Evolutionary conservation across 345 rosid genomes (phyloP), one percentile per base, ranked within the genome.

Genomic region (Ceriops zippeliana): DNA sequence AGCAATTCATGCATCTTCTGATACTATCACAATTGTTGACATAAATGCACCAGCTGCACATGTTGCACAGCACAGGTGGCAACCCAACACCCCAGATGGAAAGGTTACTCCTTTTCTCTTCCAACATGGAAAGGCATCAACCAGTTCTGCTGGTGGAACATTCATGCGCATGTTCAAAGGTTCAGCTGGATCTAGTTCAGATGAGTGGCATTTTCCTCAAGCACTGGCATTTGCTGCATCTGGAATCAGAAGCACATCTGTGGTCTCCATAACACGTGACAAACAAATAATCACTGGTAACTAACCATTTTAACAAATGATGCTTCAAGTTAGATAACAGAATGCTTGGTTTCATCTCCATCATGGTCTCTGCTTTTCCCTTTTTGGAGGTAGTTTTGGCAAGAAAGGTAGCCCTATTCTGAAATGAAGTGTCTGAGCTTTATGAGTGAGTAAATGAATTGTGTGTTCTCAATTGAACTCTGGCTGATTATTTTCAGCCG

Each of bases 31-130:
- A 69, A 77, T 92, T 53, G 98, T 86, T 63, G 97, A 90, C 80
- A 69, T 77, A 74, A 89, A 90, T 78, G 97, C 87, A 54, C 99
- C 99, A 70, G 97, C 93, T 73, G 97, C 93, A 73, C 97, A 81
- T 73, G 77, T 95, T 75, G 97, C 90, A 19, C 88, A 81, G 70
- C 99, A 95, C 83, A 90, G 83, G 72, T 95, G 96, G 99, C 99
- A 95, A 79, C 93, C 97, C 59, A 92, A 89, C 86, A 92, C 97
- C 61, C 98, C 97, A 2, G 96, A 92, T 76, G 97, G 99, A 37
- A 90, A 90, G 78, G 98, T 97, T 47, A 74, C 88, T 53, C 99
- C 99, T 61, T 95, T 92, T 79, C 92, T 88, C 73, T 95, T 95
- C 78, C 89, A 90, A 76, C 99, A 95, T 61, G 97, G 93, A 73